A percentile compares a stretch with the other conserved stretches of the same genome.
Conservation (phyloP, 768 basidiomycete species). For the Neoboletus brunneissimus region DNA sequence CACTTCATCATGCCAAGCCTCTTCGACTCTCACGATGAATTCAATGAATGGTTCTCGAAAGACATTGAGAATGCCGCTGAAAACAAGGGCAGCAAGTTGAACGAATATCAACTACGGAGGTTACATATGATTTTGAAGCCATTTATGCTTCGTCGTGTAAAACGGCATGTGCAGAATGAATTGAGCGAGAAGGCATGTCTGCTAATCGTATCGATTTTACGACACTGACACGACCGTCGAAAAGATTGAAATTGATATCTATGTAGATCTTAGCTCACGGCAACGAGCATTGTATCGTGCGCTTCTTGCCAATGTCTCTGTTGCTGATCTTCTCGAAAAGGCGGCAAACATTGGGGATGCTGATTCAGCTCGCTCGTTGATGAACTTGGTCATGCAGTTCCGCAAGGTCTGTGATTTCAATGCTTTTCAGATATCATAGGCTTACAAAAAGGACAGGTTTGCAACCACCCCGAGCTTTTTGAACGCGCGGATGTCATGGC, state of each 20-base stretch:
- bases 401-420: constrained; percentile 63
- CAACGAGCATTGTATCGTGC: constrained; percentile 90
- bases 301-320: constrained; percentile 88
- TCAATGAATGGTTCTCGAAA: constrained; percentile 99
- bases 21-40: constrained; percentile 99
- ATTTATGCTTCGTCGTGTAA: constrained; percentile 97
- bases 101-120: constrained; percentile 91
- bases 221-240: constrained; percentile 76
- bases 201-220: constrained; percentile 50
- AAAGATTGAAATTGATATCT: constrained; percentile 95
- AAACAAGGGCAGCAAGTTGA: constrained; percentile 87
- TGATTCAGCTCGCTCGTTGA: constrained; percentile 88
- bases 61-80: constrained; percentile 96
- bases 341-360: constrained; percentile 89
- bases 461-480: constrained; percentile 98
- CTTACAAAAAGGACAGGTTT: constrained; percentile 54
- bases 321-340: constrained; percentile 90
- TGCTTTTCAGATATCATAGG: constrained; percentile 1
- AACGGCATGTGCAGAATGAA: constrained; percentile 99
- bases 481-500: constrained; percentile 95
- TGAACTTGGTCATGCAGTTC: constrained; percentile 99
- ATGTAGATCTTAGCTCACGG: constrained; percentile 89
- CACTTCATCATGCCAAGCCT: constrained; percentile 99
- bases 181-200: constrained; percentile 88
- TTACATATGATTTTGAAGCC: constrained; percentile 99